Evolutionary conservation across 345 rosid genomes (phyloP).

Genomic region (Cardamine chenopodiifolia): DNA sequence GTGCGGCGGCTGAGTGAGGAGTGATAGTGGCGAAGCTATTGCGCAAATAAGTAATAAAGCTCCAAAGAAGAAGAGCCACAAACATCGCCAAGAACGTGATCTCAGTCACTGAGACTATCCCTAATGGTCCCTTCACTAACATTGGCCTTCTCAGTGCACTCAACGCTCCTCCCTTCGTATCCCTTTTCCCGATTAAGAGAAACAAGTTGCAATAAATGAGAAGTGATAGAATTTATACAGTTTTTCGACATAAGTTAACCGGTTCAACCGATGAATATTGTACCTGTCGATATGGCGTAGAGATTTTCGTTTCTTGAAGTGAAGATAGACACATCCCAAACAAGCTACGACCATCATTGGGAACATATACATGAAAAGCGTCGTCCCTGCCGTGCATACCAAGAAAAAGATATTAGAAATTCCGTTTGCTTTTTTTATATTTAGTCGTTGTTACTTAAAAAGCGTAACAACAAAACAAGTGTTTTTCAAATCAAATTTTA

Average conservation of each 20-base stretch:
- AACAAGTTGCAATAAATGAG: background rate
- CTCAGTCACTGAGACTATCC: slow-evolving; percentile 73
- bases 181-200: slow-evolving; percentile 3
- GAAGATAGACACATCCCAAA: slow-evolving; percentile 62
- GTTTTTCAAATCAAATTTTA: background rate
- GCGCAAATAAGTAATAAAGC: slow-evolving; percentile 50
- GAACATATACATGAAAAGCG: slow-evolving; percentile 53
- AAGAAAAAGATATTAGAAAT: background rate
- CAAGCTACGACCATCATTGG: slow-evolving; percentile 67
- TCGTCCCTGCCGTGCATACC: slow-evolving; percentile 47
- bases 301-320: slow-evolving; percentile 39
- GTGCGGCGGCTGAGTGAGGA: slow-evolving; percentile 43
- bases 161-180: slow-evolving; percentile 27
- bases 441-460: background rate
- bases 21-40: slow-evolving; percentile 49
- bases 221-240: background rate
- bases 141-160: slow-evolving; percentile 54
- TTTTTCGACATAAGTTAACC: background rate
- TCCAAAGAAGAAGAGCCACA: slow-evolving; percentile 69
- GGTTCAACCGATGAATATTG: background rate
- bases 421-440: background rate
- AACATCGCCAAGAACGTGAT: slow-evolving; percentile 67
- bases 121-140: slow-evolving; percentile 78
- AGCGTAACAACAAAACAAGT: too few species aligned
- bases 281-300: slow-evolving; percentile 17